Percentiles rank a stretch among this genome's conserved stretches.
These are phyloP conservation scores for Chenopodium album DNA, from an alignment of 148 eudicot species.

Conservation along the genomic window DNA sequence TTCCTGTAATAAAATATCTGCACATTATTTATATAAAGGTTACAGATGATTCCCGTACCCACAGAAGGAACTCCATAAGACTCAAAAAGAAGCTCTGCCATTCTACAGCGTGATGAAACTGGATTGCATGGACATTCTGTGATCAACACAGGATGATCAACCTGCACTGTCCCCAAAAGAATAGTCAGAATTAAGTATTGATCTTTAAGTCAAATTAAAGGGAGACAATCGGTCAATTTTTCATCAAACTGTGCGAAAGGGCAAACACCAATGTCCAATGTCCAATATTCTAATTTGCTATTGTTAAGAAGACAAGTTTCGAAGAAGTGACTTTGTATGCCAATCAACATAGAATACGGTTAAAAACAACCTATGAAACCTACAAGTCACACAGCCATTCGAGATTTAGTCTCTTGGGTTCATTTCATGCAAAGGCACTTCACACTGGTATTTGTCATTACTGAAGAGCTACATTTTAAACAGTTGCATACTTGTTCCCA, in stretches of 20 bases:
- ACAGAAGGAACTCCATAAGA: constrained; percentile 98
- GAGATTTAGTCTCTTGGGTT: neutral
- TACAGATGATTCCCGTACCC: constrained; percentile 49
- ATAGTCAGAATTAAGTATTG: constrained; percentile 19
- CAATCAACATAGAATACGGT: neutral
- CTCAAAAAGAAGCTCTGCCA: constrained; percentile 98
- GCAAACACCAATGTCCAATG: neutral
- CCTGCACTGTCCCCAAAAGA: constrained; percentile 65
- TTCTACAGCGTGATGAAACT: constrained; percentile 82
- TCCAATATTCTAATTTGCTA: neutral
- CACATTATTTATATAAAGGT: neutral
- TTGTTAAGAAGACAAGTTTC: neutral
- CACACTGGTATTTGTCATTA: neutral
- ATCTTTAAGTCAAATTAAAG: constrained; percentile 11
- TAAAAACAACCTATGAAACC: neutral
- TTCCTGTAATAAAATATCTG: neutral
- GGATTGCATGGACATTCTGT: constrained; percentile 98
- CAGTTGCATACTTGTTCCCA: neutral
- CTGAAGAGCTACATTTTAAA: neutral
- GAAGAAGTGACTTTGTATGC: neutral
- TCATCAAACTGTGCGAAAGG: neutral
- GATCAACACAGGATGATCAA: constrained; percentile 86
- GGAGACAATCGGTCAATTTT: neutral
- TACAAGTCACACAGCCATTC: neutral
- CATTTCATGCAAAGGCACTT: neutral